These are phyloP conservation scores for Lactarius quietus DNA, from an alignment of 768 basidiomycete species.

Conservation along the genomic window DNA sequence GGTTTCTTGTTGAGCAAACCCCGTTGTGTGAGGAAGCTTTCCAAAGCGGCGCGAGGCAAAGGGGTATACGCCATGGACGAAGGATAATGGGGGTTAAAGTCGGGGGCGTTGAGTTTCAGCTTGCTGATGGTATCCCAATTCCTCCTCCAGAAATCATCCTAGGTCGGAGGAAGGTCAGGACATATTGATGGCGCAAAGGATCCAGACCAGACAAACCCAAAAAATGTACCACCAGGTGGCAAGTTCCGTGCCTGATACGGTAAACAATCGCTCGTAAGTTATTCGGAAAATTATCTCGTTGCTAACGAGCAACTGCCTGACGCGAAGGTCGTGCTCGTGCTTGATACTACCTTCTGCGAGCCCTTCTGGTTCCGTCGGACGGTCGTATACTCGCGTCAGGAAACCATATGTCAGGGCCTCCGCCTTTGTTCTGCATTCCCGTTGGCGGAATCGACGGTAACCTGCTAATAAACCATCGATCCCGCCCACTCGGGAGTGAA, in stretches of 20 bases:
- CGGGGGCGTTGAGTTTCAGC: constrained; percentile 45
- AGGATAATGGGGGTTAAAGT: constrained; percentile 71
- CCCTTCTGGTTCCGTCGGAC: constrained; percentile 43
- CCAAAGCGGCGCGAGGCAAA: constrained; percentile 58
- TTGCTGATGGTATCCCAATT: constrained; percentile 56
- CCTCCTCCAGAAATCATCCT: constrained; percentile 76
- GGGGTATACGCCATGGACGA: constrained; percentile 72
- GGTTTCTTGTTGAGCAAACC: constrained; percentile 50
- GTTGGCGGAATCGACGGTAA: constrained; percentile 50
- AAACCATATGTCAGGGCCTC: constrained; percentile 60
- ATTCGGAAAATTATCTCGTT: constrained; percentile 46
- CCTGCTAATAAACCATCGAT: constrained; percentile 46
- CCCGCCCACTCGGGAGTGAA: constrained; percentile 39
- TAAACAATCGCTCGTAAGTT: constrained; percentile 51
- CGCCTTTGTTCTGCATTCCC: constrained; percentile 50
- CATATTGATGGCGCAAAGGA: neutral
- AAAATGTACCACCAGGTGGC: constrained; percentile 77
- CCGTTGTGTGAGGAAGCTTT: constrained; percentile 59
- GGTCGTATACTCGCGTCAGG: constrained; percentile 55
- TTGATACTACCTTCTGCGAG: constrained; percentile 45
- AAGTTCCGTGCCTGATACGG: constrained; percentile 46
- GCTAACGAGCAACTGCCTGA: constrained; percentile 46
- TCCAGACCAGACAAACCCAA: constrained; percentile 51
- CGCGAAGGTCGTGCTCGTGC: constrained; percentile 52
- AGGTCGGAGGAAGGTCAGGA: constrained; percentile 3